Conservation (phyloP, 1,139 yeast genomes). For the Debaryomycetaceae sp. region DNA sequence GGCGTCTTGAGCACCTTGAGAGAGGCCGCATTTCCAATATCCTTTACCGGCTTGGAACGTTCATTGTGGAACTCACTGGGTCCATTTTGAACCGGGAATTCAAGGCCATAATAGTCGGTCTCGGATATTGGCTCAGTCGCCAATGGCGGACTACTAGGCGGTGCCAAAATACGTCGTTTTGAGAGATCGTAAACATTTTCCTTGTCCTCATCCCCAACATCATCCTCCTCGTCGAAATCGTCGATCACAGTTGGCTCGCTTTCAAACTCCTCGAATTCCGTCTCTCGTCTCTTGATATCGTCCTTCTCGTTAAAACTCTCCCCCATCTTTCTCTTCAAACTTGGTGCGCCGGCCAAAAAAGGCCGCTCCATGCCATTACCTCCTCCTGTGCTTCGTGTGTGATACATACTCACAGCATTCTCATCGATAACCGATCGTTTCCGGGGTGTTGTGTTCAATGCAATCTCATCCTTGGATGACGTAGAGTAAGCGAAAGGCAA, state of each 20-base stretch:
- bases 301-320: slow-evolving; percentile 46
- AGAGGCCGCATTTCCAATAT: neutral
- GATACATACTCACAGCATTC: slow-evolving; percentile 38
- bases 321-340: slow-evolving; percentile 44
- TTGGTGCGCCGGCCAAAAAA: slow-evolving; percentile 24
- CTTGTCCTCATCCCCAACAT: slow-evolving; percentile 1
- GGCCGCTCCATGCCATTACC: slow-evolving; percentile 14
- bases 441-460: slow-evolving; percentile 35
- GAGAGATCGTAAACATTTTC: slow-evolving; percentile 1
- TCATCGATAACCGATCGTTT: slow-evolving; percentile 32
- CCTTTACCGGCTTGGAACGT: slow-evolving; percentile 7
- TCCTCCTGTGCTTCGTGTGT: slow-evolving; percentile 21
- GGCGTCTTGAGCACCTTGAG: neutral
- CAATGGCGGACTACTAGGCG: slow-evolving; percentile 36
- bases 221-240: slow-evolving; percentile 14
- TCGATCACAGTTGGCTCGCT: slow-evolving; percentile 17
- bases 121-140: slow-evolving; percentile 24
- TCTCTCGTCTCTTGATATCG: slow-evolving; percentile 36
- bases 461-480: slow-evolving; percentile 20
- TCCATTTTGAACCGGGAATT: slow-evolving; percentile 24
- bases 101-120: slow-evolving; percentile 21
- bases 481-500: slow-evolving; percentile 45
- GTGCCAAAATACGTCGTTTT: slow-evolving; percentile 7
- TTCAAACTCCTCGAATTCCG: slow-evolving; percentile 13
- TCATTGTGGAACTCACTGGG: slow-evolving; percentile 10